These are phyloP conservation scores for Dryas alaskensis DNA, from an alignment of 306 rosid species.

Conservation along the genomic window DNA sequence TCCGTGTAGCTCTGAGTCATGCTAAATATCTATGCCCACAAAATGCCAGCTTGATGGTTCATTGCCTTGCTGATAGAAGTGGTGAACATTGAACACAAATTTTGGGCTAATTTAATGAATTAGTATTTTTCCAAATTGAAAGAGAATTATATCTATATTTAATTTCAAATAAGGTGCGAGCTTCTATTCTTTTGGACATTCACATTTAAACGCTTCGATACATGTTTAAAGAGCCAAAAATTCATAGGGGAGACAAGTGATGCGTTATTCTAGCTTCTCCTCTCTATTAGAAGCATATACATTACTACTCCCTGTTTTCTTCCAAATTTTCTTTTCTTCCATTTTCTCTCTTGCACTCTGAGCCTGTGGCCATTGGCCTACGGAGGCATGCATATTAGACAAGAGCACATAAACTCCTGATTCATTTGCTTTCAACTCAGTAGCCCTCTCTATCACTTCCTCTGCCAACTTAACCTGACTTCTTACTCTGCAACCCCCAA, in stretches of 20 bases:
- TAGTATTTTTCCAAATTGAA: background rate
- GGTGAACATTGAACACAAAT: background rate
- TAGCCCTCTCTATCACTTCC: conserved; percentile 24
- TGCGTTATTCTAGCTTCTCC: background rate
- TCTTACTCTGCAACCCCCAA: conserved; percentile 28
- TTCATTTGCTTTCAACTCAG: conserved; percentile 13
- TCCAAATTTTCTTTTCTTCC: conserved; percentile 24
- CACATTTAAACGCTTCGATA: background rate
- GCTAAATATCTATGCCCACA: background rate
- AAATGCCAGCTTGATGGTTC: background rate
- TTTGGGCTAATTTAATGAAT: background rate
- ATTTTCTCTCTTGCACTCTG: conserved; percentile 18
- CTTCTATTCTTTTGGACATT: background rate
- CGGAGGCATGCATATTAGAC: conserved; percentile 30
- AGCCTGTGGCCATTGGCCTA: conserved; percentile 31
- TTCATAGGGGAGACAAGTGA: background rate
- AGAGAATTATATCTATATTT: too few species aligned
- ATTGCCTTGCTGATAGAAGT: background rate
- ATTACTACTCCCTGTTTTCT: conserved; percentile 23
- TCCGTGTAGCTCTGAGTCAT: background rate
- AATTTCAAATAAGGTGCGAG: background rate
- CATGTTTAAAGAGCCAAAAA: background rate
- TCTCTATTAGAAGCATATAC: conserved; percentile 4
- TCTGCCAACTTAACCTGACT: conserved; percentile 20
- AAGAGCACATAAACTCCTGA: conserved; percentile 25